Evolutionary conservation across 2,329 filamentous ascomycete species (phyloP).

Genomic region (Pyrenophora tritici-repentis): DNA sequence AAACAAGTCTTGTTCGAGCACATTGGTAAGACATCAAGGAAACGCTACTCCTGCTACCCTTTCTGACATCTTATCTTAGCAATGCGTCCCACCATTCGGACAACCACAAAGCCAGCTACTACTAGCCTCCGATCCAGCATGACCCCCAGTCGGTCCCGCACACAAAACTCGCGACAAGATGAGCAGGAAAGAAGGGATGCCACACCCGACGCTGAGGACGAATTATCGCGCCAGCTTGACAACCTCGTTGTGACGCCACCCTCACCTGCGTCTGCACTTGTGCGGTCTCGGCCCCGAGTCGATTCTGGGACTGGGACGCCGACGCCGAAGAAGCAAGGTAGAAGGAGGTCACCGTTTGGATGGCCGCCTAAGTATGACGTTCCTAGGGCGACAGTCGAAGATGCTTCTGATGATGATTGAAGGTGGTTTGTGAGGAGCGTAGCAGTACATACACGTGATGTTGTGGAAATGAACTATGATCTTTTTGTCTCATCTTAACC

Average conservation of each 20-base stretch:
- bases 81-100: slow-evolving; percentile 3
- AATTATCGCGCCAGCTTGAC: neutral
- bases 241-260: slow-evolving; percentile 7
- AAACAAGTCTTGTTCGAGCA: slow-evolving; percentile 24
- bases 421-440: too few relatives aligned
- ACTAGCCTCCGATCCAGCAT: neutral
- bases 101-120: neutral
- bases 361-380: neutral
- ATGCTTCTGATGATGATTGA: neutral
- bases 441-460: too few relatives aligned
- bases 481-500: too few relatives aligned
- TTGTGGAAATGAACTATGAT: too few relatives aligned
- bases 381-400: neutral
- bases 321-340: neutral
- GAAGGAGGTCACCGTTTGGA: neutral
- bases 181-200: neutral
- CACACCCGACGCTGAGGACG: neutral
- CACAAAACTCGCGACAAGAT: neutral
- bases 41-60: too few relatives aligned
- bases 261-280: neutral
- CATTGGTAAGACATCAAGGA: slow-evolving; percentile 9
- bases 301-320: slow-evolving; percentile 4
- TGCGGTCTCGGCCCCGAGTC: slow-evolving; percentile 1
- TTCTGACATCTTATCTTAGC: neutral
- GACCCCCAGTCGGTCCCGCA: neutral